A percentile compares a stretch with the other conserved stretches of the same genome.
These are phyloP conservation scores for Leptographium lundbergii DNA, from an alignment of 2,329 filamentous ascomycete species.

Conservation along the genomic window DNA sequence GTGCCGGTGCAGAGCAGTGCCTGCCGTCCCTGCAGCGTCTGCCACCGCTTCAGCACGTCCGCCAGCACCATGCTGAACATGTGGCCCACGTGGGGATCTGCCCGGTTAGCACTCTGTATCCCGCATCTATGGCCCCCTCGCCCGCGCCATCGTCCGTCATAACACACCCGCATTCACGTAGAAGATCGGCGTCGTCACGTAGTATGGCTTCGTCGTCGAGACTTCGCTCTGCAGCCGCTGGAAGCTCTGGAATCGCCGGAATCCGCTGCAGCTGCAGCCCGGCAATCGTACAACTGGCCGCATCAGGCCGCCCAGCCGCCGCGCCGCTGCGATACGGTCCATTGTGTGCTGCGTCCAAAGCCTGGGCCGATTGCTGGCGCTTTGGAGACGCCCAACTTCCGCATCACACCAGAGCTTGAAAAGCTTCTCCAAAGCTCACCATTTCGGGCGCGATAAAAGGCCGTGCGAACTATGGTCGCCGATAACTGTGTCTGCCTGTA, in stretches of 20 bases:
- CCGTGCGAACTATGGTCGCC: background rate
- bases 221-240: constrained; percentile 4
- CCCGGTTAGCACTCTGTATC: background rate
- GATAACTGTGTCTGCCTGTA: background rate
- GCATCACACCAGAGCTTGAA: background rate
- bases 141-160: too few species aligned
- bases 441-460: background rate
- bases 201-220: constrained; percentile 59
- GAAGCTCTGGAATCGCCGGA: background rate
- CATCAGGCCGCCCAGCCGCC: background rate
- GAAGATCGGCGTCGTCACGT: constrained; percentile 94
- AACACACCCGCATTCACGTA: constrained; percentile 85
- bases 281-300: background rate
- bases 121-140: background rate
- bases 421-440: background rate
- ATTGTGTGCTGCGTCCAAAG: background rate
- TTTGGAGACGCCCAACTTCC: too few species aligned
- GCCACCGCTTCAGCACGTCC: constrained; percentile 88
- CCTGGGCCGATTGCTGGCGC: background rate
- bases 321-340: background rate
- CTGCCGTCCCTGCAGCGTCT: constrained; percentile 46
- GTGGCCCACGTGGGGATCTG: constrained; percentile 88
- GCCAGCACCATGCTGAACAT: constrained; percentile 85
- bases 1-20: constrained; percentile 81
- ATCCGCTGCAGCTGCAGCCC: background rate